Percentiles rank a stretch among this genome's conserved stretches.
These are phyloP conservation scores for Oenanthe javanica DNA, from an alignment of 140 eudicot genomes.

Conservation along the genomic window DNA sequence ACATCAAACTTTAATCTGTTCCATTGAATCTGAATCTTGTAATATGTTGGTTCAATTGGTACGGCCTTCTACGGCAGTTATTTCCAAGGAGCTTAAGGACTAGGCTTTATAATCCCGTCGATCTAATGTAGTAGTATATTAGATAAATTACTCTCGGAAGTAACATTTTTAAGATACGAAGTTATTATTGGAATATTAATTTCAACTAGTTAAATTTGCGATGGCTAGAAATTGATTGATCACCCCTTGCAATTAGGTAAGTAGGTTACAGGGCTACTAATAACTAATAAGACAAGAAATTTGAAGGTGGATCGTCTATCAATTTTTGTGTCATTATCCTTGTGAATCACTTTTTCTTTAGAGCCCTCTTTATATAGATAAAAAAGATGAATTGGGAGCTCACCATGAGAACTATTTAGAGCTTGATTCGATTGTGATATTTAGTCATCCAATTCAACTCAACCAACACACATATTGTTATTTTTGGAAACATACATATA, in stretches of 20 bases:
- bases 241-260: background rate
- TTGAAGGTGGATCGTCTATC: background rate
- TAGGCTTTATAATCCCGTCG: too few species aligned
- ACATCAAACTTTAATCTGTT: too few species aligned
- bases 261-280: background rate
- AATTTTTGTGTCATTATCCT: background rate
- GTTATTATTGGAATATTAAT: too few species aligned
- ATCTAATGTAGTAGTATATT: too few species aligned
- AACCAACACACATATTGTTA: too few species aligned
- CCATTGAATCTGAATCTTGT: too few species aligned
- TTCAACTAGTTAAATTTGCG: background rate
- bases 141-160: too few species aligned
- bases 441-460: background rate
- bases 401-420: background rate
- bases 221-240: background rate
- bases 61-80: too few species aligned
- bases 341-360: background rate
- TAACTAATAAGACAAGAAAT: background rate
- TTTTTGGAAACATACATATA: too few species aligned
- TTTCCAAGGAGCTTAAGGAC: too few species aligned
- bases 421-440: background rate
- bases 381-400: background rate
- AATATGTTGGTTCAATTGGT: too few species aligned
- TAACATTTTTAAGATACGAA: too few species aligned
- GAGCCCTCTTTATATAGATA: background rate